These are phyloP conservation scores for Ophiocordyceps polyrhachis-furcata DNA, from an alignment of 2,329 filamentous ascomycete genomes.

Conservation along the genomic window DNA sequence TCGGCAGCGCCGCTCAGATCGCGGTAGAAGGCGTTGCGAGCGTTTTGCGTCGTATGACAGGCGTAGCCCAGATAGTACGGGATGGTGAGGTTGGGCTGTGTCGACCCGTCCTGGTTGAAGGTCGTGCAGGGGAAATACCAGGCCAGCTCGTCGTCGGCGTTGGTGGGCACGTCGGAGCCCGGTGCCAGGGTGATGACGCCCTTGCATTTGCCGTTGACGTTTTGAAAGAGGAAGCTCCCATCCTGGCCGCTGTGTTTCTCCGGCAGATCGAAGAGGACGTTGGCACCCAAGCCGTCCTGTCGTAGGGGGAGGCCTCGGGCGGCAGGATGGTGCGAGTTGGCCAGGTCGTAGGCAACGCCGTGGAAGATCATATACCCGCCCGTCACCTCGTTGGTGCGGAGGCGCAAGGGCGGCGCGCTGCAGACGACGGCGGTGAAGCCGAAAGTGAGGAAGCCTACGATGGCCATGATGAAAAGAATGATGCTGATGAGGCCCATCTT, in stretches of 20 bases:
- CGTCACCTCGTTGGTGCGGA: conserved; percentile 68
- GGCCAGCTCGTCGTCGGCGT: conserved; percentile 52
- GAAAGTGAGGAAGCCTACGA: conserved; percentile 91
- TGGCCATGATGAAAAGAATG: conserved; percentile 69
- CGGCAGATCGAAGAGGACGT: conserved; percentile 74
- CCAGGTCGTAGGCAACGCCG: conserved; percentile 73
- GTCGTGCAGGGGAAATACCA: conserved; percentile 95
- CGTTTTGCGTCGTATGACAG: conserved; percentile 60
- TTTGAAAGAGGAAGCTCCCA: conserved; percentile 93
- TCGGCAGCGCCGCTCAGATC: conserved; percentile 52
- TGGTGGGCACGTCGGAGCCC: conserved; percentile 62
- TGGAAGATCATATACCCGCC: conserved; percentile 91
- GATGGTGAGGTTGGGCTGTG: conserved; percentile 51
- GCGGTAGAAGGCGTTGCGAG: conserved; percentile 59
- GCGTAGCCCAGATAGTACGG: conserved; percentile 68
- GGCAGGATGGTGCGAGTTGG: conserved; percentile 55
- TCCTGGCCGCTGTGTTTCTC: conserved; percentile 74
- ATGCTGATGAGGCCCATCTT: conserved; percentile 96
- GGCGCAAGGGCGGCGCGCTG: conserved; percentile 46
- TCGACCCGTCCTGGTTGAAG: conserved; percentile 88
- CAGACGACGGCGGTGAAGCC: conserved; percentile 88
- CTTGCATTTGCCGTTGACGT: conserved; percentile 95
- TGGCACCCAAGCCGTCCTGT: conserved; percentile 34
- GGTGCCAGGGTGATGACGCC: conserved; percentile 57
- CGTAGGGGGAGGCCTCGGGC: conserved; percentile 55